Evolutionary conservation across 2,329 filamentous ascomycete genomes (phyloP), one percentile per base, ranked within the genome.

Genomic region (Tolypocladium pustulatum): DNA sequence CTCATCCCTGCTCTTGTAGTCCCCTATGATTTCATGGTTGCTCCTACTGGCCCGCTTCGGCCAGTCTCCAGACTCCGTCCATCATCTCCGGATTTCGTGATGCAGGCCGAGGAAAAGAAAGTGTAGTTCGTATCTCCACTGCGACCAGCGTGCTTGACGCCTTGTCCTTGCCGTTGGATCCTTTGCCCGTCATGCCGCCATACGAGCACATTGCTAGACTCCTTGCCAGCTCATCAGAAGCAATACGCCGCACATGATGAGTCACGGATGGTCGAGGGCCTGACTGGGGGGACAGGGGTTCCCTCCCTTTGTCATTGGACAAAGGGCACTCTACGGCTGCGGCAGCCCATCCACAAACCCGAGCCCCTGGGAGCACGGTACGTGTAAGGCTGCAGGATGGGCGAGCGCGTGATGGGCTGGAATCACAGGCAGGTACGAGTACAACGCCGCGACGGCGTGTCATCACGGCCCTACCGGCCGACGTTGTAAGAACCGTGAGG

Each of bases 11-110:
- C 15, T 13, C 34, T 37, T 17, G 41, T 36, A 56, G 58, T 60
- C 55, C 60, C 55, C 57, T 57, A 57, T 59, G 60, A 62, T 57
- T 59, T 54, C 57, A 61, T 59, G 51, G 52, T 43, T 53, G 37
- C 43, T 57, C 53, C n/a, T 20, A 10, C 6, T 27, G 58, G 53
- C 53, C 60, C 60, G 53, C 60, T 51, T 17, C 25, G 30, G 22
- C 10, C 30, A 27, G 54, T 53, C 51, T 51, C 46, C 46, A 51
- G 43, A 20, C 43, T 43, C 52, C 38, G 51, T 55, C 38, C 55
- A 40, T 57, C 58, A 58, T 58, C 56, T 60, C 60, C 58, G 56
- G 58, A 56, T 37, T 58, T 52, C 30, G 49, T 32, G 17, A 34
- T n/a, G 49, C 49, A 52, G 27, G 13, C 30, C n/a, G n/a, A n/a